phyloP scores from a whole-genome alignment of 768 basidiomycete genomes.

The Lactarius sanguifluus region DNA sequence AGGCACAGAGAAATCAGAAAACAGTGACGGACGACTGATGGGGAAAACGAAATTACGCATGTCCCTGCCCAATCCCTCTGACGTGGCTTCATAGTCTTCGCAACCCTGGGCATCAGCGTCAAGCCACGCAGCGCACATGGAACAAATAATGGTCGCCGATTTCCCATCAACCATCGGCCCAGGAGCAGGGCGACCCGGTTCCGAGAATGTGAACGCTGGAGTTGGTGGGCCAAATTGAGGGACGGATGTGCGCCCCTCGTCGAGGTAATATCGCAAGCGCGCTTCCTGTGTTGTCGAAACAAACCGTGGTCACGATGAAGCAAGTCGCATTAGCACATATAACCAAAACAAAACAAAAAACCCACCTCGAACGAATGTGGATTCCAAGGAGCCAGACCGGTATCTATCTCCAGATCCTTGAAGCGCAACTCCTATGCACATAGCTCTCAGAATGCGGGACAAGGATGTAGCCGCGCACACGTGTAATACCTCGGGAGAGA shows the following conservation, averaged over 20 bases:
- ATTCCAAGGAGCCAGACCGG: not conserved
- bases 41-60: not conserved
- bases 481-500: constrained; percentile 7
- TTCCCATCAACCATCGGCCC: not conserved
- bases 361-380: not conserved
- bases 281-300: not conserved
- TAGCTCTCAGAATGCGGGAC: not conserved
- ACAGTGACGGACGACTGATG: not conserved
- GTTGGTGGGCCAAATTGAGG: not conserved
- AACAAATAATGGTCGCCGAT: constrained; percentile 1
- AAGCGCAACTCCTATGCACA: not conserved
- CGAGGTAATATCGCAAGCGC: constrained; percentile 13
- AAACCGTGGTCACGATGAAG: not conserved
- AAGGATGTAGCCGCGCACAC: not conserved
- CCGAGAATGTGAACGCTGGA: not conserved
- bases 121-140: constrained; percentile 8
- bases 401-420: not conserved
- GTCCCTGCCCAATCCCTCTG: not conserved
- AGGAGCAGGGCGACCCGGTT: not conserved
- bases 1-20: not conserved
- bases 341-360: not conserved
- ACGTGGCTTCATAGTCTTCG: not conserved
- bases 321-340: not conserved
- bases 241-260: not conserved
- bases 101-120: too few species aligned